phyloP scores from a whole-genome alignment of 495 filamentous ascomycete genomes.

The Lentithecium fluviatile region DNA sequence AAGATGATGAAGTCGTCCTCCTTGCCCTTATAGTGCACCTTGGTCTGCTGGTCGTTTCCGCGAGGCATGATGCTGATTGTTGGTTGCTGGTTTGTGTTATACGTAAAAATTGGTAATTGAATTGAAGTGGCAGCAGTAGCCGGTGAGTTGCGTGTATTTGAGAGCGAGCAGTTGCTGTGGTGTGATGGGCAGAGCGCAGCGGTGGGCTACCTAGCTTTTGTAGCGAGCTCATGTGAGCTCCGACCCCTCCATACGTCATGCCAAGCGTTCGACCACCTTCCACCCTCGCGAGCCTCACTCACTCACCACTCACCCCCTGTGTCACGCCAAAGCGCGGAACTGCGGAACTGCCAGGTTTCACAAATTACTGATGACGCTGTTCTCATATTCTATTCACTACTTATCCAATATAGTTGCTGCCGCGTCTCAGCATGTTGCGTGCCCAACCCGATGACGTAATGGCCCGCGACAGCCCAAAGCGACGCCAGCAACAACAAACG shows the following conservation, averaged over 20 bases:
- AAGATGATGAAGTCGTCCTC: constrained; percentile 90
- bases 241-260: constrained; percentile 2
- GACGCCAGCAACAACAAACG: background rate
- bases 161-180: background rate
- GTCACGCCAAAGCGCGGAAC: background rate
- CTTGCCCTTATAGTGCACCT: constrained; percentile 87
- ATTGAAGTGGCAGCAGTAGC: background rate
- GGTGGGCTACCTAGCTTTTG: constrained; percentile 12
- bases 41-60: constrained; percentile 70
- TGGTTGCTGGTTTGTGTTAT: constrained; percentile 37
- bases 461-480: background rate
- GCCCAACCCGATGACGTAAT: constrained; percentile 1
- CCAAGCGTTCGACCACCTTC: background rate
- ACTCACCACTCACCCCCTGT: too few relatives aligned
- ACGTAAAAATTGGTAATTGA: constrained; percentile 14
- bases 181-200: background rate
- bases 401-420: constrained; percentile 3
- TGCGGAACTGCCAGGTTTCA: background rate
- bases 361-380: constrained; percentile 10
- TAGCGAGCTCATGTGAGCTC: constrained; percentile 18
- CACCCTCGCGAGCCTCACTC: constrained; percentile 16
- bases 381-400: background rate
- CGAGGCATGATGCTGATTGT: constrained; percentile 62
- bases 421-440: constrained; percentile 1
- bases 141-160: background rate